Evolutionary conservation across 257 asterid species (phyloP).

Genomic region (Ligustrum vulgare): DNA sequence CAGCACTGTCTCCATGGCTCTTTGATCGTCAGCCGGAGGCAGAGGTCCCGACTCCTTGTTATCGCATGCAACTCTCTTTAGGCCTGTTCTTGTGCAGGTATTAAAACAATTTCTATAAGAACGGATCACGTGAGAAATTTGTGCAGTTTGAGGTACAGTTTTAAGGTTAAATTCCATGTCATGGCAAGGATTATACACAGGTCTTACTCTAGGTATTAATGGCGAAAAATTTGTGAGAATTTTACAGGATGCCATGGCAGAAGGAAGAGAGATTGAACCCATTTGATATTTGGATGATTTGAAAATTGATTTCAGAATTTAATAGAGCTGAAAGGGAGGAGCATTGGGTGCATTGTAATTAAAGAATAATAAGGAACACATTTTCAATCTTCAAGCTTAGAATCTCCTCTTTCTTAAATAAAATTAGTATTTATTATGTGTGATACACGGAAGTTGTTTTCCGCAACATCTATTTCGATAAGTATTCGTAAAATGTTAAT

Average conservation of each 20-base stretch:
- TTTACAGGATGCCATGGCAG: conserved; percentile 12
- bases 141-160: neutral
- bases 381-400: neutral
- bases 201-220: neutral
- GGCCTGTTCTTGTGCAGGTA: conserved; percentile 18
- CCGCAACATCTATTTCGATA: too few species aligned
- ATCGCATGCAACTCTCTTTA: conserved; percentile 25
- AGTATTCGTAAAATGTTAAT: too few species aligned
- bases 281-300: neutral
- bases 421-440: too few species aligned
- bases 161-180: neutral
- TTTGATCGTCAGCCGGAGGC: conserved; percentile 27
- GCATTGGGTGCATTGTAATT: neutral
- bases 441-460: too few species aligned
- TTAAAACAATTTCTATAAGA: conserved; percentile 4
- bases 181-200: conserved; percentile 1
- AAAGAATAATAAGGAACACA: neutral
- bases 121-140: conserved; percentile 8
- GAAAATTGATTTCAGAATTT: neutral
- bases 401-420: neutral
- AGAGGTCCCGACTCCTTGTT: conserved; percentile 14
- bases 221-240: conserved; percentile 14
- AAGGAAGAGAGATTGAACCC: neutral
- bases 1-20: conserved; percentile 64
- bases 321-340: neutral